Base-by-base conservation (phyloP, 495 filamentous ascomycete genomes). In the Penicillium macrosclerotiorum region DNA sequence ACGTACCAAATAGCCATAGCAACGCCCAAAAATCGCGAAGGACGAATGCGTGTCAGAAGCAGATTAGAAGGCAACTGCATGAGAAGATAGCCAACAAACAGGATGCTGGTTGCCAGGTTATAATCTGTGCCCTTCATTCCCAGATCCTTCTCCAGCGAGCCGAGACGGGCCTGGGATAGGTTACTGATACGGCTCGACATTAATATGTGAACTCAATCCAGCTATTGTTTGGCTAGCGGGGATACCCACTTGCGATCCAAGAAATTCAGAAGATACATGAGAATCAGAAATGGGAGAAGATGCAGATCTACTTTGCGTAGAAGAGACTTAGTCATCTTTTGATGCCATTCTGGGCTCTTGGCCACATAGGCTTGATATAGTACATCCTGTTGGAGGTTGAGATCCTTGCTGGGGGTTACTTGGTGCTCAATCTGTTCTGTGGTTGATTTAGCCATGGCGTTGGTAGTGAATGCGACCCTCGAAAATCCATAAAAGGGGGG, bases 231-330 rank as follows among this genome's bases (percentile, higher is more conserved):
- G 19, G 0, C n/a, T n/a, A n/a, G 7, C 0, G 14, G 17, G 7
- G 30, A 9, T 17, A 51, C 63, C 9, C 51, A 67, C 64, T 78
- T 80, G 32, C 88, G 77, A 64, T 90, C 88, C 51, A 90, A 68
- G 62, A 89, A 92, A 57, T 90, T 90, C 55, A 90, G 63, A 50
- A 90, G 82, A 59, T 90, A 89, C 80, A 86, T 85, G 16, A 86
- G 23, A 30, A 84, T 72, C 27, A 86, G 58, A 55, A 80, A 77
- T 3, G 84, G 83, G 42, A 88, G 62, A 1, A 74, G 59, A 37
- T 81, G 64, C 0, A 75, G 40, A 54, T 88, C 85, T 11, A 88
- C 81, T 57, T 84, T 87, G 22, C 76, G 68, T 39, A 75, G 65
- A 27, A 87, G 65, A 47, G 41, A 42, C 1, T 50, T 32, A 30